A percentile compares a stretch with the other conserved stretches of the same genome.
Evolutionary conservation across 371 early-diverging fungal species (phyloP).

Genomic region (Lichtheimia corymbifera): DNA sequence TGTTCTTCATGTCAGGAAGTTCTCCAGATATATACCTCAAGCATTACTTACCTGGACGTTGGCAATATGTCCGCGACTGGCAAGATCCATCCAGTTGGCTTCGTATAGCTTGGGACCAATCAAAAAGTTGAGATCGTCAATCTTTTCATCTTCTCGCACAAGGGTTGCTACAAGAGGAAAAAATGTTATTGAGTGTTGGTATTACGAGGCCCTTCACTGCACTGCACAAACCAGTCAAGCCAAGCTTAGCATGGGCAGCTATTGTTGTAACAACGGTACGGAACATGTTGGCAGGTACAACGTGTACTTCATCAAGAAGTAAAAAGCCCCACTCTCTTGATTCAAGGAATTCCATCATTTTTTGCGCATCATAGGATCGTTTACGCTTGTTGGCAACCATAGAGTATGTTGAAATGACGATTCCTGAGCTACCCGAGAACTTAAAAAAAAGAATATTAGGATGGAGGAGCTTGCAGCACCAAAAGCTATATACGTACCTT

Average conservation of each 20-base stretch:
- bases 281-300: constrained; percentile 99
- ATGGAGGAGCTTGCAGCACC: background rate
- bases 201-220: background rate
- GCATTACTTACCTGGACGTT: constrained; percentile 73
- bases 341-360: constrained; percentile 96
- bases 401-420: constrained; percentile 97
- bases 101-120: constrained; percentile 99
- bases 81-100: constrained; percentile 99
- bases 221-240: constrained; percentile 71
- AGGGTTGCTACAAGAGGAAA: constrained; percentile 78
- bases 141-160: constrained; percentile 99
- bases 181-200: background rate
- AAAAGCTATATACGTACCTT: constrained; percentile 38
- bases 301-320: constrained; percentile 99
- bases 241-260: constrained; percentile 97
- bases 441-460: constrained; percentile 5
- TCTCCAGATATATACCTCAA: background rate
- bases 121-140: constrained; percentile 98
- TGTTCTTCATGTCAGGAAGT: background rate
- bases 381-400: constrained; percentile 98
- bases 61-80: constrained; percentile 98
- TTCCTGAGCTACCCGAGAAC: constrained; percentile 86
- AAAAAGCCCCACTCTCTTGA: constrained; percentile 98
- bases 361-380: constrained; percentile 94
- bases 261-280: constrained; percentile 95